phyloP scores from a whole-genome alignment of 805 yeast species.

The Suhomyces emberorum region DNA sequence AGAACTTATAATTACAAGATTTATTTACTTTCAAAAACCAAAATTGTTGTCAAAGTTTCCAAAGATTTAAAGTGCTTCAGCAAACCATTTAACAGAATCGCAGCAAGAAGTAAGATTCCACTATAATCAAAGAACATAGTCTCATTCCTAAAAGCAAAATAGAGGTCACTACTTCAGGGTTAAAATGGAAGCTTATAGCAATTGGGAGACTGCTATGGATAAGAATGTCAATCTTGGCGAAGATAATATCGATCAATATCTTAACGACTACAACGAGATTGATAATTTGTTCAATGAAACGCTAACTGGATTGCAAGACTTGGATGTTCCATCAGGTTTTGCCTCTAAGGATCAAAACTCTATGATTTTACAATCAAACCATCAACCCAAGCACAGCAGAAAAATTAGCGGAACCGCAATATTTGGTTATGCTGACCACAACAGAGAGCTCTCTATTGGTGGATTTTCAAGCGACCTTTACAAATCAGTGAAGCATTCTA shows the following conservation, averaged over 20 bases:
- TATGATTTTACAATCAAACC: slow-evolving; percentile 8
- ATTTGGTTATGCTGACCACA: slow-evolving; percentile 68
- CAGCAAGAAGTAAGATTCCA: too few species aligned
- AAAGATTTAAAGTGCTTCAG: too few species aligned
- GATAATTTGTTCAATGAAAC: slow-evolving; percentile 58
- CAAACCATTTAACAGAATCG: background rate
- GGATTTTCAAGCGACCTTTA: slow-evolving; percentile 35
- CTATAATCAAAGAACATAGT: background rate
- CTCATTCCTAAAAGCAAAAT: background rate
- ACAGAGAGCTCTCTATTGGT: slow-evolving; percentile 58
- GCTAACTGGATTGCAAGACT: slow-evolving; percentile 53
- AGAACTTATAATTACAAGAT: background rate
- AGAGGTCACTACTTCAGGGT: background rate
- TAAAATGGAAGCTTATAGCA: slow-evolving; percentile 19
- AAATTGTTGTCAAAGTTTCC: too few species aligned
- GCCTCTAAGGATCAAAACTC: slow-evolving; percentile 14
- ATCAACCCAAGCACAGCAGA: slow-evolving; percentile 45
- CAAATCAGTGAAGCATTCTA: slow-evolving; percentile 16
- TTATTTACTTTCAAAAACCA: too few species aligned
- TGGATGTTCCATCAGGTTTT: slow-evolving; percentile 57
- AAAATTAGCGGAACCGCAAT: slow-evolving; percentile 77
- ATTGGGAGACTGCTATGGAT: slow-evolving; percentile 27
- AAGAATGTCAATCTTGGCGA: slow-evolving; percentile 45
- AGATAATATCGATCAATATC: slow-evolving; percentile 51
- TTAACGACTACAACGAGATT: slow-evolving; percentile 44